Conservation (phyloP, 495 filamentous ascomycete genomes). For the Thermothielavioides terrestris region DNA sequence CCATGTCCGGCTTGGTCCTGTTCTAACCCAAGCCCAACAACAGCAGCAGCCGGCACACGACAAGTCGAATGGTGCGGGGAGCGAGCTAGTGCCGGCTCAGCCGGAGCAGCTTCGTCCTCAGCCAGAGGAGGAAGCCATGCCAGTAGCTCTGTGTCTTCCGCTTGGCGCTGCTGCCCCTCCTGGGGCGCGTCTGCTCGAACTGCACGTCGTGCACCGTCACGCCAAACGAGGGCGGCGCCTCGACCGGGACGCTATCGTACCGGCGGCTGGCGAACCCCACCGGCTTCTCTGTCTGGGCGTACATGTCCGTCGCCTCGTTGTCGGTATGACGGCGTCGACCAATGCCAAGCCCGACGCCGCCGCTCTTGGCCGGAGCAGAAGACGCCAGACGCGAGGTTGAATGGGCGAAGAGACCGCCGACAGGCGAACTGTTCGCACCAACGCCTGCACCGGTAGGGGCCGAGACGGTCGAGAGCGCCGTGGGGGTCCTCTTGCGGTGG, state of each 20-base stretch:
- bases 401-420: neutral
- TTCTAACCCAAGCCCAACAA: neutral
- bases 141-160: conserved; percentile 45
- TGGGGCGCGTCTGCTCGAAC: conserved; percentile 25
- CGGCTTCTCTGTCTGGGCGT: conserved; percentile 17
- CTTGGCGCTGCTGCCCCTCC: conserved; percentile 38
- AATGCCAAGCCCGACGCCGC: neutral
- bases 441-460: neutral
- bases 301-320: neutral
- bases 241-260: conserved; percentile 31
- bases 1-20: conserved; percentile 3
- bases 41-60: no score
- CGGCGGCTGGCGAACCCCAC: conserved; percentile 34
- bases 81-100: conserved; percentile 21
- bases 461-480: conserved; percentile 16
- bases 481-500: conserved; percentile 32
- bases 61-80: neutral
- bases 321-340: conserved; percentile 6
- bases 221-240: conserved; percentile 21
- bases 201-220: conserved; percentile 24
- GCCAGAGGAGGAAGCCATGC: conserved; percentile 47
- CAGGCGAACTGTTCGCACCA: neutral
- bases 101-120: conserved; percentile 43
- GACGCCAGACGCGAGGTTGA: neutral
- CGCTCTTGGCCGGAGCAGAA: neutral